Evolutionary conservation across 441 rosid species (phyloP), one percentile per base, ranked within the genome.

Genomic region (Raphanus hybrid): DNA sequence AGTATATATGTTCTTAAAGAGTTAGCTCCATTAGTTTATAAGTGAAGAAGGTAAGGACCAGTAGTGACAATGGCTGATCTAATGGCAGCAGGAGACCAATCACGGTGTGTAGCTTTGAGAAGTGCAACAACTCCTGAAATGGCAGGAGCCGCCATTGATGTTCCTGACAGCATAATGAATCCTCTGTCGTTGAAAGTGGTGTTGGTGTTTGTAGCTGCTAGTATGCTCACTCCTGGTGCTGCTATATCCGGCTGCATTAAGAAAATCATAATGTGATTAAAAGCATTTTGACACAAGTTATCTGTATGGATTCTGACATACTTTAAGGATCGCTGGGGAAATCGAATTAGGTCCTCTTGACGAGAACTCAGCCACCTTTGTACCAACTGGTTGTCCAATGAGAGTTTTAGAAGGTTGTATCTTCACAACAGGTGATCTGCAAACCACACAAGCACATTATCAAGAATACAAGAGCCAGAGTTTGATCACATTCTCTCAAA

Each of bases 11-110:
- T 48, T n/a, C 16, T 45, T 45, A 11, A 45, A 45, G 54, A 45
- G 54, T 12, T n/a, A 48, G 0, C 2, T 48, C 54, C 16, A 48
- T 48, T 48, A 48, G 54, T n/a, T 4, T 2, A 8, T 8, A 37
- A 0, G 43, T 41, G 1, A 39, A 58, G 6, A 34, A 29, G 69
- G 26, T 29, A 3, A 29, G 5, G 57, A 86, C 87, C 83, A 20
- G 84, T 83, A 18, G 86, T 86, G 10, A 85, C 79, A 8, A 86
- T 70, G 27, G 86, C 85, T 12, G 90, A 86, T 80, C 78, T 82
- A 14, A 86, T 39, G 11, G 84, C 82, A 10, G 85, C 86, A 60
- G 85, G 89, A 43, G 89, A 86, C 87, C 89, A 82, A 64, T 75
- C 74, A 1, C 45, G 83, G 23, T 75, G 86, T 5, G 69, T 3